Base-by-base conservation (phyloP, 2,329 filamentous ascomycete genomes). In the Colletotrichum viniferum region DNA sequence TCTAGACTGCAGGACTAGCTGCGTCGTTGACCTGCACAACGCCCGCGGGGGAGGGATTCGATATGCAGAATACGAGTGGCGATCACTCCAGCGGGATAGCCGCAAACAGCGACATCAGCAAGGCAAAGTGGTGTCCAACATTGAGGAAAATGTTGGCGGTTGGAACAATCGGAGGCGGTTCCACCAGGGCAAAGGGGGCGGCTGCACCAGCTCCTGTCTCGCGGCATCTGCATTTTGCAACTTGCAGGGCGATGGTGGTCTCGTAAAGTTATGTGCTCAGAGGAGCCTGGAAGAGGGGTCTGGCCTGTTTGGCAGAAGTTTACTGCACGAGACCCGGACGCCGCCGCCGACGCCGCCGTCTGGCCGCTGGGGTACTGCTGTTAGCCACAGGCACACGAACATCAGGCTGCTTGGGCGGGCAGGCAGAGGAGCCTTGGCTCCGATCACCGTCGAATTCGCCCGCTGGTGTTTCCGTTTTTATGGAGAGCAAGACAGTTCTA, bases 31-130 rank as follows among this genome's bases (percentile, higher is more conserved):
- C 65, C 60, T 74, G 65, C 71, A 74, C 61, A 56, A 56, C 21
- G 63, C 48, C 38, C 32, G 34, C 26, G 24, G 71, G 64, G 65
- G 69, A 48, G 56, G 56, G 56, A 58, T 56, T 32, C 68, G 55
- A 56, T 52, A 21, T 67, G 71, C 74, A 76, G 74, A 70, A 76
- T 76, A 76, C 74, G 74, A 76, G 74, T 76, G 74, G 74, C 74
- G 71, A 74, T 76, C 52, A 38, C 7, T 34, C 71, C 60, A 68
- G 69, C 72, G 56, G 63, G 73, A 72, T n/a, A 52, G 58, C 62
- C 63, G 62, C 21, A 62, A 75, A 36, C 73, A 68, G 48, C 63
- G 43, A 64, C 61, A 62, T 62, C 67, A 30, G 24, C 7, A 48
- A 36, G 9, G 43, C 67, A 69, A 62, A 48, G 68, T 34, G 69